Base-by-base conservation (phyloP, 2,329 filamentous ascomycete species). In the Xylariaceae sp. region DNA sequence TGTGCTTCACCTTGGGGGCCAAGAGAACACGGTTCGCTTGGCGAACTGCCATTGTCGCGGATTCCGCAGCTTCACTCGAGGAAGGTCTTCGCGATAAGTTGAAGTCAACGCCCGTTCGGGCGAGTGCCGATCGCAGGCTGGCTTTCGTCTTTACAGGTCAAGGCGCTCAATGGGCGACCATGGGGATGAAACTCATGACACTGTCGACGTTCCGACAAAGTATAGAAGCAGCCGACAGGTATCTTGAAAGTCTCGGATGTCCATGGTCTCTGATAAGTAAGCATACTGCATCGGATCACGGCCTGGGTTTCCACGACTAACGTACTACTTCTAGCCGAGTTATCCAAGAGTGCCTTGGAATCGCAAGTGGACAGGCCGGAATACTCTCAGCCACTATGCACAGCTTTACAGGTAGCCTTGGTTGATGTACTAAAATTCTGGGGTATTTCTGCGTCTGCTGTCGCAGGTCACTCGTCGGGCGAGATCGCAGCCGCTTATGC, bases 121-220 rank as follows among this genome's bases (percentile, higher is more conserved):
- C 30, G 8, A 17, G 8, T 7, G 8, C 8, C 18, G 33, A 18
- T 6, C 33, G 12, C 6, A 9, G 33, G 4, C 17, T 48, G 15
- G 45, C 34, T 2, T 53, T 59, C 37, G 52, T 67, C 18, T 73
- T 72, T 51, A 71, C 67, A 0, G 69, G 69, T 4, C 69, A 73
- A 41, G 69, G 69, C 2, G 67, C 68, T 0, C 69, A 72, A 37
- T 73, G 68, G 64, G 52, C 60, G 2, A 56, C 55, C 0, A 72
- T 72, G 68, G 67, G 63, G 3, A 54, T 54, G 2, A 51, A 56
- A 32, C 44, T 61, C 13, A 34, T 56, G 17, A 24, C 42, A 9
- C 39, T 42, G 11, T 38, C 28, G 6, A 24, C 43, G 11, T 49
- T 52, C 16, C 19, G 19, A 4, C 11, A 39, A 12, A 39, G 42